phyloP scores from a whole-genome alignment of 176 grass and related monocot species.

The Aegilops bicornis region DNA sequence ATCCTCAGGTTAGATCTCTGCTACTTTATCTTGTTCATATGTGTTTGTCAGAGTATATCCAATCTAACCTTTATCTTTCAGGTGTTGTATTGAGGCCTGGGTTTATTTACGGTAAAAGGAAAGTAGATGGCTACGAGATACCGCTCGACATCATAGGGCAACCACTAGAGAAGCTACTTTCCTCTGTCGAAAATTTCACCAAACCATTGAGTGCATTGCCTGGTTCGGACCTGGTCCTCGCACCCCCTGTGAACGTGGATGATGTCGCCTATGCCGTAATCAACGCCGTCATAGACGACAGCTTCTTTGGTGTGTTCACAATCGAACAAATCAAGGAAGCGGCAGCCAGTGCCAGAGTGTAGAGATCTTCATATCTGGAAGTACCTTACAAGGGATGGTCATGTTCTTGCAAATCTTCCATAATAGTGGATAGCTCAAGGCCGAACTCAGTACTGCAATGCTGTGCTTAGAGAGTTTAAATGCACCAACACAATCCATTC shows the following conservation, averaged over 20 bases:
- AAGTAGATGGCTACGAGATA: slow-evolving; percentile 80
- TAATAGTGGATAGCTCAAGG: not conserved
- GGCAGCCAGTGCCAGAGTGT: slow-evolving; percentile 52
- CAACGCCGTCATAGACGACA: slow-evolving; percentile 66
- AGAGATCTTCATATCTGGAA: slow-evolving; percentile 13
- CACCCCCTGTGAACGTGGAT: slow-evolving; percentile 80
- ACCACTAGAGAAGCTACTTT: slow-evolving; percentile 72
- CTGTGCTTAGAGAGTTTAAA: not conserved
- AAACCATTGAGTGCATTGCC: slow-evolving; percentile 75
- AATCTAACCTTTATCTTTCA: slow-evolving; percentile 28
- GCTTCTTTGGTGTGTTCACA: slow-evolving; percentile 78
- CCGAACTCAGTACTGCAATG: not conserved
- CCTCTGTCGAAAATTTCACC: slow-evolving; percentile 67
- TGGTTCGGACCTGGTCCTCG: slow-evolving; percentile 79
- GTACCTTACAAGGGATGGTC: slow-evolving; percentile 2
- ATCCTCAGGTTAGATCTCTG: slow-evolving; percentile 60
- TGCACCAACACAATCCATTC: not conserved
- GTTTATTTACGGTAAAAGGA: slow-evolving; percentile 95
- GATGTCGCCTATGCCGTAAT: slow-evolving; percentile 83
- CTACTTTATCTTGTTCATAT: not conserved
- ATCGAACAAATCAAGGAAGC: slow-evolving; percentile 95
- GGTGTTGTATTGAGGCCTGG: slow-evolving; percentile 89
- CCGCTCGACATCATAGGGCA: slow-evolving; percentile 70
- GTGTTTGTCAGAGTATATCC: not conserved
- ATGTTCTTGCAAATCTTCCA: slow-evolving; percentile 10